Percentiles rank a stretch among this genome's conserved stretches.
phyloP scores from a whole-genome alignment of 495 filamentous ascomycete species.

The Penicillium lividum region DNA sequence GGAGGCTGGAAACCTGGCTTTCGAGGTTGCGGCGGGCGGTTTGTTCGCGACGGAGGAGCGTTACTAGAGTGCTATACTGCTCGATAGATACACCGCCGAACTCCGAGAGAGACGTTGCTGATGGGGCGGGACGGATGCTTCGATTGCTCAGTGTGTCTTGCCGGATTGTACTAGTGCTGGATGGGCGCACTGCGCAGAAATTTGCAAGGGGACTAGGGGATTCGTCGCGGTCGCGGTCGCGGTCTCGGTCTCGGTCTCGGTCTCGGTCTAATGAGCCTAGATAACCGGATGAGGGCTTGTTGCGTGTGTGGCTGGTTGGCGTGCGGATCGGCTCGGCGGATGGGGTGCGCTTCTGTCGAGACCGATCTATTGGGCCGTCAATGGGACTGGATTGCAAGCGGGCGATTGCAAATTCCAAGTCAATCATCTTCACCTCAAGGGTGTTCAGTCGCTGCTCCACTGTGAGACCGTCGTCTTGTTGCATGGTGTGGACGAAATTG shows the following conservation, averaged over 20 bases:
- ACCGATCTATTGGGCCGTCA: conserved; percentile 20
- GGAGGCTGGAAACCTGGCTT: conserved; percentile 50
- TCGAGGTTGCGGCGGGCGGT: conserved; percentile 55
- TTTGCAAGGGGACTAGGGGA: conserved; percentile 22
- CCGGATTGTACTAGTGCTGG: conserved; percentile 45
- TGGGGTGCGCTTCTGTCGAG: conserved; percentile 19
- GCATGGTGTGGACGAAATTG: conserved; percentile 44
- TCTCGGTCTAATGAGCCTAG: conserved; percentile 16
- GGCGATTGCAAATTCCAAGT: conserved; percentile 56
- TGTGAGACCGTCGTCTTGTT: conserved; percentile 47
- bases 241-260: conserved; percentile 9
- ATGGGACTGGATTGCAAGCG: conserved; percentile 45
- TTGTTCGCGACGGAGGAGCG: conserved; percentile 57
- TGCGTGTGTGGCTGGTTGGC: conserved; percentile 17
- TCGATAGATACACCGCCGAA: conserved; percentile 51
- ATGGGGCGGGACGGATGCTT: conserved; percentile 33
- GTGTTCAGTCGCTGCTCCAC: conserved; percentile 55
- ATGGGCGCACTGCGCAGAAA: conserved; percentile 28
- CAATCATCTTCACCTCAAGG: conserved; percentile 56
- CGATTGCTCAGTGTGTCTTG: conserved; percentile 30
- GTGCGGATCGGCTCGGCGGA: conserved; percentile 15
- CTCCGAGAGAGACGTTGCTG: conserved; percentile 35
- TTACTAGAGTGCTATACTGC: conserved; percentile 57
- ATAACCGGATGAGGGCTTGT: conserved; percentile 21
- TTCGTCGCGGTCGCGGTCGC: conserved; percentile 16